phyloP scores from a whole-genome alignment of 345 rosid genomes.

The Eucalyptus microcorys region DNA sequence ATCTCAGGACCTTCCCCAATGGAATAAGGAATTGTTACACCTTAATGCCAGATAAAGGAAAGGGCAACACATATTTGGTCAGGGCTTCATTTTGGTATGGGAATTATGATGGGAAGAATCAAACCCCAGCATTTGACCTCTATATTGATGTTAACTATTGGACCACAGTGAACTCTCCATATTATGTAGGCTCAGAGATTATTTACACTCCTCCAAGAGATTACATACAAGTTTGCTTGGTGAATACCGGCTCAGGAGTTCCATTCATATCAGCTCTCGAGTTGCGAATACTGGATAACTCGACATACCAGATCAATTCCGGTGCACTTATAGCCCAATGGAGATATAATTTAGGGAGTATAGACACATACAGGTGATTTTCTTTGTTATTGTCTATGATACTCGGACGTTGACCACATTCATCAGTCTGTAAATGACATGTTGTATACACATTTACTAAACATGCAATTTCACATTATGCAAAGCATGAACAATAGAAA shows the following conservation, averaged over 20 bases:
- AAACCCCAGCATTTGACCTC: constrained; percentile 28
- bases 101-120: constrained; percentile 23
- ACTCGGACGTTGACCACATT: background rate
- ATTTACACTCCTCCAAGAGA: constrained; percentile 10
- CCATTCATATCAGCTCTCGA: constrained; percentile 52
- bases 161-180: constrained; percentile 4
- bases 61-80: constrained; percentile 21
- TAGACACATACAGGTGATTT: background rate
- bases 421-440: background rate
- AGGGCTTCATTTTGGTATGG: constrained; percentile 41
- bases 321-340: accelerated
- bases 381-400: background rate
- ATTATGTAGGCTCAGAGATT: background rate
- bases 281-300: background rate
- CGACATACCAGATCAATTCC: background rate
- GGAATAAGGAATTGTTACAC: constrained; percentile 21
- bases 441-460: background rate
- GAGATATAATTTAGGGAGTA: background rate
- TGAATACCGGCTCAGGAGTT: constrained; percentile 29
- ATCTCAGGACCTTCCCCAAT: constrained; percentile 6
- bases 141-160: constrained; percentile 36
- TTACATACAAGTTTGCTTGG: constrained; percentile 21
- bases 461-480: background rate
- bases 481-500: background rate
- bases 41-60: background rate